These are phyloP conservation scores for Aphanocladium album DNA, from an alignment of 2,329 filamentous ascomycete genomes.

Conservation along the genomic window DNA sequence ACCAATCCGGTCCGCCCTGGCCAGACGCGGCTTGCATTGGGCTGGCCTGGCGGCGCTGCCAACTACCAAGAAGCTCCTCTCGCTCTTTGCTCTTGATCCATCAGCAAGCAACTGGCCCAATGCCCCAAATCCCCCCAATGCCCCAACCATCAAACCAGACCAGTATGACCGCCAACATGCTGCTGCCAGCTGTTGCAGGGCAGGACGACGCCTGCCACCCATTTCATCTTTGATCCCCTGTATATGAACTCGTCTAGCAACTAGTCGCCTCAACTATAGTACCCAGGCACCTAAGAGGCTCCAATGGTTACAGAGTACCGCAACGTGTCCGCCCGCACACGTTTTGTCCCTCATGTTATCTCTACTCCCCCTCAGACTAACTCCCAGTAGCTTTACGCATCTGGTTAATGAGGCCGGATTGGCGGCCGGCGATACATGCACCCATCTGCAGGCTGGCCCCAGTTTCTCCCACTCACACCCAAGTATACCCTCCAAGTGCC, in stretches of 20 bases:
- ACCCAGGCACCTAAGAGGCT: background rate
- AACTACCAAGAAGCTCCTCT: background rate
- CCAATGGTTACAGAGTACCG: background rate
- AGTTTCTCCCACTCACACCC: conserved; percentile 8
- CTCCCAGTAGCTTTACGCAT: conserved; percentile 1
- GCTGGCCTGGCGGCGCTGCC: background rate
- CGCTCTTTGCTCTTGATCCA: background rate
- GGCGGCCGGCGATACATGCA: conserved; percentile 10
- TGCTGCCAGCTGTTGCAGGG: background rate
- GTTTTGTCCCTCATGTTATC: background rate
- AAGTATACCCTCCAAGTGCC: conserved; percentile 9
- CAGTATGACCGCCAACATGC: background rate
- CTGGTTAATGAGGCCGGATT: conserved; percentile 11
- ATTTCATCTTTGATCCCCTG: background rate
- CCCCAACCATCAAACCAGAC: background rate
- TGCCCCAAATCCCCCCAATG: background rate
- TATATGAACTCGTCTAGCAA: background rate
- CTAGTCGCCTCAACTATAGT: background rate
- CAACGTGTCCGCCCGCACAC: background rate
- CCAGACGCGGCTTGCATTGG: conserved; percentile 12
- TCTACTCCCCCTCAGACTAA: background rate
- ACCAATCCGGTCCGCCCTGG: background rate
- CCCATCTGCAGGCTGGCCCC: conserved; percentile 6
- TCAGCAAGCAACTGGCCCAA: background rate
- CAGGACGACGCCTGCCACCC: background rate